Conservation (phyloP, 352 stramenopile genomes). For the Globisporangium radiosum region DNA sequence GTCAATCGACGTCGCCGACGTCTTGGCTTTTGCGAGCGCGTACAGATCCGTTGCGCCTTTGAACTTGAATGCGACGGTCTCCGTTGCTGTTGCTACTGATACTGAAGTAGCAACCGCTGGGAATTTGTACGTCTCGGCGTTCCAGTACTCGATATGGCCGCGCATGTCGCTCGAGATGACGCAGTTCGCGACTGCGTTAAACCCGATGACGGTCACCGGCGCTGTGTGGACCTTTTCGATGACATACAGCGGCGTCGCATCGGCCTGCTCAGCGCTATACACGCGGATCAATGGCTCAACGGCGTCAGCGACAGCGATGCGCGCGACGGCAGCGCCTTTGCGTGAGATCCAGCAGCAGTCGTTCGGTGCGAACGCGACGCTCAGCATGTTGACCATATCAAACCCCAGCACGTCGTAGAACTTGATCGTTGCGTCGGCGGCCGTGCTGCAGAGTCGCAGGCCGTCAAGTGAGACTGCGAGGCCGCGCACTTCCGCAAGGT, state of each 20-base stretch:
- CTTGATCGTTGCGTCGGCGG: constrained; percentile 93
- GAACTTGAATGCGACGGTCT: constrained; percentile 75
- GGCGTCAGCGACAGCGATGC: constrained; percentile 75
- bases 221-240: constrained; percentile 87
- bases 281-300: constrained; percentile 64
- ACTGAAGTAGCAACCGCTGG: constrained; percentile 10
- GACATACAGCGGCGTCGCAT: constrained; percentile 42
- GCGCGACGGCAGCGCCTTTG: constrained; percentile 48
- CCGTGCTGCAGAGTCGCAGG: constrained; percentile 78
- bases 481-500: constrained; percentile 83
- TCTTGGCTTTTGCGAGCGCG: constrained; percentile 91
- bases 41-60: constrained; percentile 98
- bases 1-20: constrained; percentile 69
- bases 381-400: constrained; percentile 98
- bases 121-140: constrained; percentile 55
- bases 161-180: constrained; percentile 90
- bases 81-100: background rate
- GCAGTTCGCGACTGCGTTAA: constrained; percentile 78
- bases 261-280: constrained; percentile 77
- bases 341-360: constrained; percentile 71
- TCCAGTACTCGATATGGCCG: constrained; percentile 95
- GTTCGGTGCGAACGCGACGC: constrained; percentile 57
- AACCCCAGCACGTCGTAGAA: constrained; percentile 98
- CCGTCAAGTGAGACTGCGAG: constrained; percentile 86
- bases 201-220: constrained; percentile 87